Percentiles rank a stretch among this genome's conserved stretches.
These are phyloP conservation scores for Reticulascus tulasneorum DNA, from an alignment of 2,329 filamentous ascomycete species.

Conservation along the genomic window DNA sequence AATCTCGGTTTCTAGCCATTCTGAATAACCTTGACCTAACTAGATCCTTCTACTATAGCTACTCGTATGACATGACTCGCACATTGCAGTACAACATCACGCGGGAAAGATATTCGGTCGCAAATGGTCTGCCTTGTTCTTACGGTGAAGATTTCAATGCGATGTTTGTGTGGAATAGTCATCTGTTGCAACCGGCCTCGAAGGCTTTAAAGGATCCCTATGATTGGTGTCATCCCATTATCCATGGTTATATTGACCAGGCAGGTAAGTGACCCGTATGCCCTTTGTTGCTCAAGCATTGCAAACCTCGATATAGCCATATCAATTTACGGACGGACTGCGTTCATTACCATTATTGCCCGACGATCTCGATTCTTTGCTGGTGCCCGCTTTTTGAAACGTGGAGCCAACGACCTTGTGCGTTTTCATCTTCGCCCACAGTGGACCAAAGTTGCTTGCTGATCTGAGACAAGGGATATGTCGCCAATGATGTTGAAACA, in stretches of 20 bases:
- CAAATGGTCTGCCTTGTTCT: slow-evolving; percentile 57
- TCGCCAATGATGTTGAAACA: slow-evolving; percentile 97
- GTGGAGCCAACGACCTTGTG: slow-evolving; percentile 83
- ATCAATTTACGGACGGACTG: slow-evolving; percentile 80
- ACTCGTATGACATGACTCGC: slow-evolving; percentile 92
- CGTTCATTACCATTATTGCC: slow-evolving; percentile 92
- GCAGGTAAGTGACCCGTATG: slow-evolving; percentile 48
- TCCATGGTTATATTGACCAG: slow-evolving; percentile 95
- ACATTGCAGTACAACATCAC: slow-evolving; percentile 91
- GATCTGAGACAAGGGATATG: slow-evolving; percentile 63
- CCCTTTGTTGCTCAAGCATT: neutral
- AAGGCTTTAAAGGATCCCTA: slow-evolving; percentile 72
- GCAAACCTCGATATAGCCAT: slow-evolving; percentile 45
- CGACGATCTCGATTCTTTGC: slow-evolving; percentile 90
- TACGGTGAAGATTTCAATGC: slow-evolving; percentile 69
- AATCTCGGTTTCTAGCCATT: slow-evolving; percentile 83
- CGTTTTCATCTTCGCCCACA: slow-evolving; percentile 5
- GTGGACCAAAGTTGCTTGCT: neutral
- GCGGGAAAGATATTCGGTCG: slow-evolving; percentile 68
- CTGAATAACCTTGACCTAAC: slow-evolving; percentile 88
- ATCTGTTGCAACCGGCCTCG: slow-evolving; percentile 74
- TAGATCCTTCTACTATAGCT: slow-evolving; percentile 95
- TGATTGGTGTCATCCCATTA: slow-evolving; percentile 94
- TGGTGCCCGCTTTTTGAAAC: slow-evolving; percentile 88
- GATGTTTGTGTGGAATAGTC: slow-evolving; percentile 98